Conservation (phyloP, 1,139 yeast species). For the Petasospora fabianii region DNA sequence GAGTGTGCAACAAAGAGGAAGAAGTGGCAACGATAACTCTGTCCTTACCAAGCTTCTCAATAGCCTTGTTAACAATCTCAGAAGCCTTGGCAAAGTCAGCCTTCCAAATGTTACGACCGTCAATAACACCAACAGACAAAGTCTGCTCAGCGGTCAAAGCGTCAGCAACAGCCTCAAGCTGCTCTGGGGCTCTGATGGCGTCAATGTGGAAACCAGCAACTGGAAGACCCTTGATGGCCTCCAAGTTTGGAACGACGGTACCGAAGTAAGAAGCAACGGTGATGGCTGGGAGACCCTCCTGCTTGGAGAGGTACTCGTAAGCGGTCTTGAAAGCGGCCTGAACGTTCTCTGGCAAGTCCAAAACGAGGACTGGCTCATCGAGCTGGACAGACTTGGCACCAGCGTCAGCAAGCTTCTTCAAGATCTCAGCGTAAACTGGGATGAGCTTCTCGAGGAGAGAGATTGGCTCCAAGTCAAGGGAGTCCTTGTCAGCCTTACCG, state of each 20-base stretch:
- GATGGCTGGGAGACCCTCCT: conserved; percentile 70
- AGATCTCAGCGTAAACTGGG: conserved; percentile 88
- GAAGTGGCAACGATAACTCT: conserved; percentile 92
- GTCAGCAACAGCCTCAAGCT: conserved; percentile 76
- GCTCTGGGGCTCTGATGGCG: conserved; percentile 95
- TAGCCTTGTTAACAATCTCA: conserved; percentile 75
- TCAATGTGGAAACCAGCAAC: conserved; percentile 96
- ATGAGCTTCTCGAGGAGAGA: conserved; percentile 80
- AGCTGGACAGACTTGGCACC: conserved; percentile 96
- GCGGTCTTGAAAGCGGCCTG: conserved; percentile 86
- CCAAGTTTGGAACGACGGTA: conserved; percentile 95
- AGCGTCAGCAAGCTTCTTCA: conserved; percentile 82
- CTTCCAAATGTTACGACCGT: conserved; percentile 99
- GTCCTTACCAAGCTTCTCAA: conserved; percentile 80
- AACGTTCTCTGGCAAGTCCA: conserved; percentile 83
- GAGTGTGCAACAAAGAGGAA: conserved; percentile 96
- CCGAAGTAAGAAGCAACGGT: conserved; percentile 93
- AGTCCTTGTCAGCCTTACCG: conserved; percentile 98
- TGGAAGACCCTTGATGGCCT: conserved; percentile 83
- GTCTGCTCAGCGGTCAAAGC: conserved; percentile 66
- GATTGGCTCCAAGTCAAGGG: conserved; percentile 91
- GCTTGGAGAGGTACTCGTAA: conserved; percentile 64
- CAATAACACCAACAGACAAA: conserved; percentile 94
- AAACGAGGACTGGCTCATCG: conserved; percentile 95
- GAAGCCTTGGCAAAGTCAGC: conserved; percentile 87